Percentiles rank a stretch among this genome's conserved stretches.
Evolutionary conservation across 2,329 filamentous ascomycete genomes (phyloP).

Genomic region (Aspergillus sp.): DNA sequence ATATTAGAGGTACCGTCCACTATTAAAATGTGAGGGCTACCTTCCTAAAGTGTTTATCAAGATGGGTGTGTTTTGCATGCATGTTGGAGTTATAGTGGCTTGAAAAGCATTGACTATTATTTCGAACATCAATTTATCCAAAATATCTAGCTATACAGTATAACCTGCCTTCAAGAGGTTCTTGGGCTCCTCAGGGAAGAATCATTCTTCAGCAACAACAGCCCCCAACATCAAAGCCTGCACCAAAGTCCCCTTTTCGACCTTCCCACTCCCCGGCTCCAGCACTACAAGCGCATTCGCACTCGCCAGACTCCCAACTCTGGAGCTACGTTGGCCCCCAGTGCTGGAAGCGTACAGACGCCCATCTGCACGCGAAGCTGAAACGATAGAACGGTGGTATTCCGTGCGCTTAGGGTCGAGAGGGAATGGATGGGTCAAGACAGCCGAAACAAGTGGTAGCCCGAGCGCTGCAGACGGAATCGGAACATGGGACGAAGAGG

Average conservation of each 20-base stretch:
- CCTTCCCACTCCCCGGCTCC: conserved; percentile 39
- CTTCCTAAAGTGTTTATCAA: no score
- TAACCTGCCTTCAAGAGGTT: no score
- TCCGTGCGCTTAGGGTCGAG: conserved; percentile 72
- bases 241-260: conserved; percentile 61
- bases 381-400: conserved; percentile 79
- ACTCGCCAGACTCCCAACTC: conserved; percentile 77
- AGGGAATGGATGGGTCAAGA: conserved; percentile 61
- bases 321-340: conserved; percentile 75
- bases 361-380: conserved; percentile 55
- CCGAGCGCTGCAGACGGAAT: conserved; percentile 49
- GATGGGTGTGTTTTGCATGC: no score
- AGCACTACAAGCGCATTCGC: conserved; percentile 78
- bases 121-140: no score
- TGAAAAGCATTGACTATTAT: no score
- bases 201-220: conserved; percentile 24
- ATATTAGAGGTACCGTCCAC: neutral
- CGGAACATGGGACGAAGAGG: conserved; percentile 20
- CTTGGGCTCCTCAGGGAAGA: no score
- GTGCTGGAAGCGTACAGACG: conserved; percentile 68
- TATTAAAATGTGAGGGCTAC: no score
- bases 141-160: no score
- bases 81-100: no score
- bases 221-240: conserved; percentile 71
- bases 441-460: conserved; percentile 63